phyloP scores from a whole-genome alignment of 352 stramenopile genomes.

The Phytophthora pinifolia region DNA sequence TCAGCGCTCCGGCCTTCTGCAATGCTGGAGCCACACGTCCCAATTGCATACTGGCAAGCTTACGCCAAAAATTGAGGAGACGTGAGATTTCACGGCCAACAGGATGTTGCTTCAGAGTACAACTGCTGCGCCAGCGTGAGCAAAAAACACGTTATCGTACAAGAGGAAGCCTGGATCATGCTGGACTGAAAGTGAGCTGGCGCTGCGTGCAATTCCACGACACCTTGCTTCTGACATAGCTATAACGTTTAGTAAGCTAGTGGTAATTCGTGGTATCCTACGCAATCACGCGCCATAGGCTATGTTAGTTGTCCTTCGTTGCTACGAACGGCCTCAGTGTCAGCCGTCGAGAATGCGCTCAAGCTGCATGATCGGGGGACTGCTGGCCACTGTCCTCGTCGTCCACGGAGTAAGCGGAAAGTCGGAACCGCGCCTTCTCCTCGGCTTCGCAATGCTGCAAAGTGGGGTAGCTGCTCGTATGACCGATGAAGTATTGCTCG shows the following conservation, averaged over 20 bases:
- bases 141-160: too few relatives aligned
- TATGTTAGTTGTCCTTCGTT: background rate
- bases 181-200: background rate
- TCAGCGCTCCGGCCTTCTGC: too few relatives aligned
- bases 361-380: conserved; percentile 11
- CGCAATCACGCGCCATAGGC: too few relatives aligned
- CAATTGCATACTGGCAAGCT: too few relatives aligned
- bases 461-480: conserved; percentile 23
- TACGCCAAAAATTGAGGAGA: too few relatives aligned
- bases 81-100: too few relatives aligned
- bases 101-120: too few relatives aligned
- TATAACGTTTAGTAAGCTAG: too few relatives aligned
- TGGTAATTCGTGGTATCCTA: too few relatives aligned
- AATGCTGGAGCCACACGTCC: too few relatives aligned
- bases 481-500: conserved; percentile 52
- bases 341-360: conserved; percentile 16
- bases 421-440: conserved; percentile 7
- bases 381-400: conserved; percentile 9
- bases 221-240: too few relatives aligned
- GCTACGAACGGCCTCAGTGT: background rate
- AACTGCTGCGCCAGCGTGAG: too few relatives aligned
- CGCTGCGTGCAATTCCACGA: background rate
- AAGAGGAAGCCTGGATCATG: background rate
- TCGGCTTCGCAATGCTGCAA: conserved; percentile 10
- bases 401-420: conserved; percentile 5